phyloP scores from a whole-genome alignment of 192 early-diverging fungal genomes.

The Backusella tuberculispora region DNA sequence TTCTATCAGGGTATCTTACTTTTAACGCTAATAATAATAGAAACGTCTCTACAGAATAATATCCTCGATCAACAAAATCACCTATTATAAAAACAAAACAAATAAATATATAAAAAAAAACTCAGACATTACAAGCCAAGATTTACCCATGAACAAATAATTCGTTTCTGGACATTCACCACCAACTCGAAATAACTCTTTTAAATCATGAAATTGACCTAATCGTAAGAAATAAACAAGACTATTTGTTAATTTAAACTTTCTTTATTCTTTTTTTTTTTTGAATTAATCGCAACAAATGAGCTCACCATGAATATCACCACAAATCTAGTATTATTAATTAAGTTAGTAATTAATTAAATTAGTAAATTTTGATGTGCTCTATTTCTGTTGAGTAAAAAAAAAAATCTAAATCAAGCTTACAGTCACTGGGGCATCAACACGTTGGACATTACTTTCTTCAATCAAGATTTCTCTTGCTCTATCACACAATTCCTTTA shows the following conservation, averaged over 20 bases:
- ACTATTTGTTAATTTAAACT: neutral
- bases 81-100: constrained; percentile 42
- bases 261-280: neutral
- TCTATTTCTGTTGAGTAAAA: neutral
- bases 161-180: constrained; percentile 97
- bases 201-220: constrained; percentile 92
- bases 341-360: too few relatives aligned
- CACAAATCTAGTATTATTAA: constrained; percentile 60
- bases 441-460: constrained; percentile 94
- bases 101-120: neutral
- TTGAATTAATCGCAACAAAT: neutral
- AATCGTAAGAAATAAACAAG: neutral
- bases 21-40: constrained; percentile 94
- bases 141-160: constrained; percentile 93
- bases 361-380: neutral
- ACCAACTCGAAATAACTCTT: constrained; percentile 91
- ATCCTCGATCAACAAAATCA: constrained; percentile 96
- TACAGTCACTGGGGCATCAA: constrained; percentile 95
- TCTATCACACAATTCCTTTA: constrained; percentile 92
- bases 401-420: constrained; percentile 16
- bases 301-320: constrained; percentile 89
- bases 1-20: constrained; percentile 92
- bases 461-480: constrained; percentile 95
- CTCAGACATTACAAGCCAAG: neutral
- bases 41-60: constrained; percentile 97